Percentiles rank a stretch among this genome's conserved stretches.
These are phyloP conservation scores for Candida namnaoensis DNA, from an alignment of 805 yeast species.

Conservation along the genomic window DNA sequence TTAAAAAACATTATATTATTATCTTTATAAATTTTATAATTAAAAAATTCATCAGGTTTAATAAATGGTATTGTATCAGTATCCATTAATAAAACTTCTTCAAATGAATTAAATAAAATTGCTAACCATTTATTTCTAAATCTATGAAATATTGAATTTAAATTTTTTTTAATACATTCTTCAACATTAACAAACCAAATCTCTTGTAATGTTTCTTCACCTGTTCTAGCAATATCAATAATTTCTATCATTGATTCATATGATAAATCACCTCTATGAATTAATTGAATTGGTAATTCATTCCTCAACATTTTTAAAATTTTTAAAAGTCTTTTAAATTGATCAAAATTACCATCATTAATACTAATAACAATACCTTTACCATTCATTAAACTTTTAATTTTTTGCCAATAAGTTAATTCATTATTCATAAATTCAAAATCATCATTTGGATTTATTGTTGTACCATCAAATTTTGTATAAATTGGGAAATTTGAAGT, in stretches of 20 bases:
- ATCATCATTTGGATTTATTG: background rate
- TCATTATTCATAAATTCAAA: background rate
- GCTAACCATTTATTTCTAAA: slow-evolving; percentile 39
- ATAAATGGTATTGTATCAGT: slow-evolving; percentile 40
- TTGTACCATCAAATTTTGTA: slow-evolving; percentile 30
- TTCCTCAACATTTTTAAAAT: slow-evolving; percentile 22
- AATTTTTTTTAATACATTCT: background rate
- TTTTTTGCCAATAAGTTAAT: background rate
- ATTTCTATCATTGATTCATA: slow-evolving; percentile 19
- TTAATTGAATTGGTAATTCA: slow-evolving; percentile 23
- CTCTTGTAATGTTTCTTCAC: slow-evolving; percentile 12
- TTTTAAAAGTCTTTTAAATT: slow-evolving; percentile 26
- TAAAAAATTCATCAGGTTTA: slow-evolving; percentile 24
- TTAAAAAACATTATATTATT: slow-evolving; percentile 32
- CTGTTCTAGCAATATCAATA: slow-evolving; percentile 21
- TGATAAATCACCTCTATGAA: slow-evolving; percentile 22
- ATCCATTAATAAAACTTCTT: slow-evolving; percentile 39
- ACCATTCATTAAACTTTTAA: background rate
- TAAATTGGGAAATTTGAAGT: slow-evolving; percentile 29
- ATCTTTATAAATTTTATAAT: slow-evolving; percentile 19
- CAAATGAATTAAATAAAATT: slow-evolving; percentile 40
- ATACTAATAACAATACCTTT: slow-evolving; percentile 19
- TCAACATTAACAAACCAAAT: slow-evolving; percentile 18
- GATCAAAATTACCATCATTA: slow-evolving; percentile 14
- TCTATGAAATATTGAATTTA: slow-evolving; percentile 19